phyloP scores from a whole-genome alignment of 768 basidiomycete species.

The Amanita muscaria region DNA sequence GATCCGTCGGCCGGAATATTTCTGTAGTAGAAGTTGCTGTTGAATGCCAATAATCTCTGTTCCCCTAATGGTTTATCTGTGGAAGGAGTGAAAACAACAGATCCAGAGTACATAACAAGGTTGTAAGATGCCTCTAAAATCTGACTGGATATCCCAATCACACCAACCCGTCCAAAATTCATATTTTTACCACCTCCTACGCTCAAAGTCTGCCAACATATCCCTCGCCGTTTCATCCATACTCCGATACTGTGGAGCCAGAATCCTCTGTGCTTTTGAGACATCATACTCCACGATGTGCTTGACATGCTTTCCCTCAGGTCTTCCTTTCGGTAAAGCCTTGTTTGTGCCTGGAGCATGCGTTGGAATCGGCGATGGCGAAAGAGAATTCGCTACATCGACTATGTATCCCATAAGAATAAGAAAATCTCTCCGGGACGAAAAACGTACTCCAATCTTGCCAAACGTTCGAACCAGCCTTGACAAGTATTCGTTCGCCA shows the following conservation, averaged over 20 bases:
- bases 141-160: constrained; percentile 18
- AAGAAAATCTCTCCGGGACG: background rate
- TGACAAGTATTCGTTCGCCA: constrained; percentile 38
- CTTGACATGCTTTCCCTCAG: background rate
- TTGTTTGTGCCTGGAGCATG: background rate
- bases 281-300: background rate
- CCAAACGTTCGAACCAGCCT: background rate
- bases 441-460: constrained; percentile 5
- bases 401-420: background rate
- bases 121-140: no score
- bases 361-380: constrained; percentile 3
- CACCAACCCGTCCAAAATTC: background rate
- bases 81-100: no score
- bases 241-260: background rate
- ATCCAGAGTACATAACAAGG: no score
- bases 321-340: background rate
- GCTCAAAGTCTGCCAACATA: constrained; percentile 2
- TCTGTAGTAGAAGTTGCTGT: no score
- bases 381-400: constrained; percentile 1
- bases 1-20: no score
- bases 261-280: constrained; percentile 2
- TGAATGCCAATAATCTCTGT: no score
- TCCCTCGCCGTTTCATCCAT: constrained; percentile 8
- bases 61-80: no score
- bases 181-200: constrained; percentile 1